Conservation (phyloP, 1,284 basidiomycete species). For the Cerrena zonata region DNA sequence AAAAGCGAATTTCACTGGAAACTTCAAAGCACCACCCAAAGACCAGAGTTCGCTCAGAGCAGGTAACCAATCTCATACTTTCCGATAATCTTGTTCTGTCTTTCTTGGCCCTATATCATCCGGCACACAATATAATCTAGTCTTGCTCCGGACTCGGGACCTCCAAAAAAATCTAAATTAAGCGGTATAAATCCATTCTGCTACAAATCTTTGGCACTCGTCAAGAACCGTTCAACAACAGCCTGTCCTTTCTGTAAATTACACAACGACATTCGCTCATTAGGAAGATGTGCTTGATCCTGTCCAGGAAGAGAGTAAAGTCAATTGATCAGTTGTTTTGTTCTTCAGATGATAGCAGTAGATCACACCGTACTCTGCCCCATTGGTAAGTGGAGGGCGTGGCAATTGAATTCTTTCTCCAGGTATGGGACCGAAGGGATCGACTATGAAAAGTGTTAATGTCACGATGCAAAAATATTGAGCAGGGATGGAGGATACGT, state of each 20-base stretch:
- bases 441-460: no score
- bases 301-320: slow-evolving; percentile 22
- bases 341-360: no score
- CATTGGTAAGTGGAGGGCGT: slow-evolving; percentile 83
- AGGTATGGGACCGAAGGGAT: slow-evolving; percentile 89
- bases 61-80: slow-evolving; percentile 68
- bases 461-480: neutral
- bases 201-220: neutral
- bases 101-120: no score
- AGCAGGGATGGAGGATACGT: slow-evolving; percentile 21
- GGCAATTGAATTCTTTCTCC: slow-evolving; percentile 82
- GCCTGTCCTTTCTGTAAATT: slow-evolving; percentile 73
- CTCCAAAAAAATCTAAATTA: no score
- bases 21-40: slow-evolving; percentile 64
- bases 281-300: slow-evolving; percentile 83
- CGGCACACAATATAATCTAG: no score
- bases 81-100: slow-evolving; percentile 52
- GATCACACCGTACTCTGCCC: slow-evolving; percentile 78
- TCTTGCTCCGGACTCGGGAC: no score
- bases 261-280: slow-evolving; percentile 74
- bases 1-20: slow-evolving; percentile 39
- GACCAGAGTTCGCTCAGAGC: slow-evolving; percentile 62
- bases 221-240: slow-evolving; percentile 69
- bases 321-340: no score
- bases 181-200: no score